Evolutionary conservation across 129 eudicot genomes (phyloP), one percentile per base, ranked within the genome.

Genomic region (Chrysanthemum lavandulifolium): DNA sequence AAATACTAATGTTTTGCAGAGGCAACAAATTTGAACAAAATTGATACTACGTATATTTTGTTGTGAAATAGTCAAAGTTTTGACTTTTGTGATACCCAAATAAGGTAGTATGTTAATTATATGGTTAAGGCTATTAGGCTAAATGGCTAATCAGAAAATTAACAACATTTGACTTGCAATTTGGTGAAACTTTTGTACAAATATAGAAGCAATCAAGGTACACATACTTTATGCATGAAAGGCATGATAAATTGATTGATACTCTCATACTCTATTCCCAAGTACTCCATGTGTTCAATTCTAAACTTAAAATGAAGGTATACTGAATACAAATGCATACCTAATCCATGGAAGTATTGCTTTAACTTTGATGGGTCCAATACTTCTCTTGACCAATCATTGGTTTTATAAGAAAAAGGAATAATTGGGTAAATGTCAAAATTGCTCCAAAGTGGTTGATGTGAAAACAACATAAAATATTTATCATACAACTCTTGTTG

Each of bases 361-460:
- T 52, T 76, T 52, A 21, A 64, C 54, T 49, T 52, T 78, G 21
- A 51, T 33, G 65, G 50, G 86, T 50, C 85, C 85, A 49, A 75
- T 78, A 68, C 79, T 75, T 76, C 74, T 65, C 29, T 33, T 69
- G 72, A 52, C 85, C 88, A 85, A 88, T 85, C 86, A 85, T 88
- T 83, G 80, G 69, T 62, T 68, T 65, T 68, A 53, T 14, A 3
- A 21, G 13, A 73, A 55, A 65, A 55, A 58, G 27, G 81, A 85
- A 79, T 78, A 75, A 76, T 69, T 73, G 84, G 73, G 79, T 75
- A 78, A 71, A 59, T 69, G 78, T 65, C 87, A 79, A 77, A 58
- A 74, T 80, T 71, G 54, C 65, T 67, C 77, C 51, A 80, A 76
- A 82, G 78, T 65, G 68, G 77, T 70, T 71, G 82, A 72, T 78